Base-by-base conservation (phyloP, 257 asterid genomes). In the Voacanga thouarsii region DNA sequence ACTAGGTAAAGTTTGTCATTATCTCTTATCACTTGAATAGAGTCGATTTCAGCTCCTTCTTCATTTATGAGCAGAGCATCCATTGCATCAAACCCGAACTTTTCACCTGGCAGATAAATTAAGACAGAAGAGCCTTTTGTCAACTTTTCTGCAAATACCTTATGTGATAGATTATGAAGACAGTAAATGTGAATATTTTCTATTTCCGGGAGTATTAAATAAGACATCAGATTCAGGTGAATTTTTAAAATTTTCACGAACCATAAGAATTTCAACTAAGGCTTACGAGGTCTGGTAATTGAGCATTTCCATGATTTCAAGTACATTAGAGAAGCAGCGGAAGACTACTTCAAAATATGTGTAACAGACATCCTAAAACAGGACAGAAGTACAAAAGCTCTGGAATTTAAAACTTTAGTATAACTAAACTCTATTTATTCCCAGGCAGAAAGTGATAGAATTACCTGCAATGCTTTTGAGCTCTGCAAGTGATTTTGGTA, bases 21-120 rank as follows among this genome's bases (percentile, higher is more conserved):
- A 76, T 94, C 99, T 88, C 99, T 91, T 61, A 92, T 92, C 74
- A 94, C 96, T 85, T 94, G 96, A 74, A 92, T 84, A 57, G 89
- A 90, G 85, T 94, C 99, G 61, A 94, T 91, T 74, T 91, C 95
- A 72, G 95, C 83, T 60, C 97, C 97, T 84, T 85, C 97, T 84
- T 88, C 96, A 83, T 87, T 90, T 33, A 87, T 83, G 82, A 94
- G 63, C 57, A 79, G 0, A 77, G 96, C 89, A 69, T 85, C 85
- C 74, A 83, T 82, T 55, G 92, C 97, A 85, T 94, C 96, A 80
- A 89, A 90, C 75, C 97, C 96, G 74, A 92, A 88, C 84, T 94
- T 92, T 12, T 89, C 79, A 77, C 97, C 98, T 94, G 64, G 24
- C 66, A 50, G 65, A 82, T 64, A 76, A 21, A 76, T 61, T 28